A percentile compares a stretch with the other conserved stretches of the same genome.
These are phyloP conservation scores for Mycena filopes DNA, from an alignment of 768 basidiomycete species.

Conservation along the genomic window DNA sequence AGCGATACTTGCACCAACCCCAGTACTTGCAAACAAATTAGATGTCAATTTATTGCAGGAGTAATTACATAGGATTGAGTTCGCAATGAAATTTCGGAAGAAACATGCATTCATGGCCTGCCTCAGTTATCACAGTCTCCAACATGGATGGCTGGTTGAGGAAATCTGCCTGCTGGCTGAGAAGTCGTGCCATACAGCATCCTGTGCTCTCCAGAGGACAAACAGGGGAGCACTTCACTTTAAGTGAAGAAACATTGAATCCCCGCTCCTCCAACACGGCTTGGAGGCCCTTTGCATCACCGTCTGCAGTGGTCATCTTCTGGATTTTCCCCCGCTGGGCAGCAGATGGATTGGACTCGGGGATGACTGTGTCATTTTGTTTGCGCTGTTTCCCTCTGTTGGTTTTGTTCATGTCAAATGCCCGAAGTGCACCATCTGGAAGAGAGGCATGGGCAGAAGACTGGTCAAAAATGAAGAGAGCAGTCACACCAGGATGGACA, in stretches of 20 bases:
- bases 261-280: constrained; percentile 21
- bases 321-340: constrained; percentile 31
- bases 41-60: background rate
- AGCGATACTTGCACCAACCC: constrained; percentile 18
- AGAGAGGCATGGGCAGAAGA: constrained; percentile 36
- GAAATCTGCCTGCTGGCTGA: constrained; percentile 35
- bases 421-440: constrained; percentile 32
- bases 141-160: constrained; percentile 32
- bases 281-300: constrained; percentile 16
- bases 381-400: constrained; percentile 31
- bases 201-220: constrained; percentile 17
- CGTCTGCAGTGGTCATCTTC: constrained; percentile 29
- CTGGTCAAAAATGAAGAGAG: constrained; percentile 34
- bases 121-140: constrained; percentile 26
- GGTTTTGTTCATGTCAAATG: constrained; percentile 37
- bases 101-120: constrained; percentile 28
- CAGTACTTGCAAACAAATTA: constrained; percentile 5
- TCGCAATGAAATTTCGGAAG: constrained; percentile 34
- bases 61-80: constrained; percentile 19
- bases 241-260: constrained; percentile 16
- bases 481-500: constrained; percentile 24
- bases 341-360: constrained; percentile 31
- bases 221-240: constrained; percentile 25
- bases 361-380: constrained; percentile 34
- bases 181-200: constrained; percentile 36